Evolutionary conservation across 345 rosid genomes (phyloP).

Genomic region (Triadica sebifera): DNA sequence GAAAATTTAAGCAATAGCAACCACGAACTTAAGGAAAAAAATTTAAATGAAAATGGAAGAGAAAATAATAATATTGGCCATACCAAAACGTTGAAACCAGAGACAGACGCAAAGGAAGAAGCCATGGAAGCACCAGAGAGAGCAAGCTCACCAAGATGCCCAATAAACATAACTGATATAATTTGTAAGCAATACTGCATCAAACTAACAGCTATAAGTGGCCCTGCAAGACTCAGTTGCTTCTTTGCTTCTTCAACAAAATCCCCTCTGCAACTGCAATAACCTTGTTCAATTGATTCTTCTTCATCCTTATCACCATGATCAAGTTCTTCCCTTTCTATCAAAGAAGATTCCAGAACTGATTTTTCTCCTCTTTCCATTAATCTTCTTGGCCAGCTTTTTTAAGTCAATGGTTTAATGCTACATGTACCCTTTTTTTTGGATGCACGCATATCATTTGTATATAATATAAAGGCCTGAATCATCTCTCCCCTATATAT

Average conservation of each 20-base stretch:
- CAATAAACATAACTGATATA: conserved; percentile 45
- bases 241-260: conserved; percentile 35
- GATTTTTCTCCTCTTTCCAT: conserved; percentile 23
- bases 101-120: conserved; percentile 46
- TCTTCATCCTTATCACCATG: neutral
- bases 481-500: too few species aligned
- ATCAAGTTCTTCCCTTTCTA: conserved; percentile 6
- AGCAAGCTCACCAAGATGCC: conserved; percentile 46
- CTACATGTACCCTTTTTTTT: too few species aligned
- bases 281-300: too few species aligned
- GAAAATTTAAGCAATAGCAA: too few species aligned
- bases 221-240: conserved; percentile 41
- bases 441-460: too few species aligned
- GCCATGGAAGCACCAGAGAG: conserved; percentile 49
- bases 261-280: conserved; percentile 1
- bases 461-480: too few species aligned
- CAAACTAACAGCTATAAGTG: conserved; percentile 38
- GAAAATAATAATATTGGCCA: neutral
- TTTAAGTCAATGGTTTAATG: neutral
- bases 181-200: conserved; percentile 43
- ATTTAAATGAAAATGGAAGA: neutral
- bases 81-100: conserved; percentile 46
- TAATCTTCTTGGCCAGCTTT: neutral
- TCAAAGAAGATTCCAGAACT: conserved; percentile 17
- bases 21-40: too few species aligned